phyloP scores from a whole-genome alignment of 2,329 filamentous ascomycete genomes.

The Lachnellula suecica region DNA sequence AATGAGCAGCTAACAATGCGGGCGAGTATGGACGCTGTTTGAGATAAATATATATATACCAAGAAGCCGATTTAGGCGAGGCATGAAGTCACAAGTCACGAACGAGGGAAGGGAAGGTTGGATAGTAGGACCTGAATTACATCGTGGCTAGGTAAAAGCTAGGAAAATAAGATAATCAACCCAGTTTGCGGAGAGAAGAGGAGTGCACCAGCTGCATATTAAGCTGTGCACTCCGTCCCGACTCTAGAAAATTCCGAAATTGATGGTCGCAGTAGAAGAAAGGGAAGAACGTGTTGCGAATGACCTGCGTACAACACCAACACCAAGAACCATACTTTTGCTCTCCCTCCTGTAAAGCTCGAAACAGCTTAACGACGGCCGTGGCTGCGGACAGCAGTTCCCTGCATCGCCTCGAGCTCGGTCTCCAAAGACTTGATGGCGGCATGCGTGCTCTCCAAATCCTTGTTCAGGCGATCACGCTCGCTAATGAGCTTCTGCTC shows the following conservation, averaged over 20 bases:
- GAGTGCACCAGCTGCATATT: constrained; percentile 21
- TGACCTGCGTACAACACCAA: constrained; percentile 29
- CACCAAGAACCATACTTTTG: constrained; percentile 16
- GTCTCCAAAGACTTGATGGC: constrained; percentile 87
- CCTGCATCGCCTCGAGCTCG: constrained; percentile 93
- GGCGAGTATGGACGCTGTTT: constrained; percentile 73
- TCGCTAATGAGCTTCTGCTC: constrained; percentile 99
- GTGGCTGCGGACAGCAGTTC: constrained; percentile 84
- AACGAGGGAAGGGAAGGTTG: constrained; percentile 1
- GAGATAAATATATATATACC: constrained; percentile 8
- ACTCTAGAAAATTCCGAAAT: constrained; percentile 4
- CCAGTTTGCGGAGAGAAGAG: constrained; percentile 5
- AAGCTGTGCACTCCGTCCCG: constrained; percentile 17
- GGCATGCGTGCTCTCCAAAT: constrained; percentile 95
- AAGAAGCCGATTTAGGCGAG: not conserved
- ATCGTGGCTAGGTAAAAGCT: constrained; percentile 33
- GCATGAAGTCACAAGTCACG: not conserved
- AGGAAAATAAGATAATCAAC: constrained; percentile 23
- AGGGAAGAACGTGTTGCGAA: constrained; percentile 25
- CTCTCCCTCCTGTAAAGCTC: not conserved
- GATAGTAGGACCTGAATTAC: constrained; percentile 33
- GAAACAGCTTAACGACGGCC: constrained; percentile 70
- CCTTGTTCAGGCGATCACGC: constrained; percentile 99
- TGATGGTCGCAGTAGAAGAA: constrained; percentile 20
- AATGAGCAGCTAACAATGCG: constrained; percentile 87